phyloP scores from a whole-genome alignment of 352 stramenopile genomes.

The Globisporangium nagaii region DNA sequence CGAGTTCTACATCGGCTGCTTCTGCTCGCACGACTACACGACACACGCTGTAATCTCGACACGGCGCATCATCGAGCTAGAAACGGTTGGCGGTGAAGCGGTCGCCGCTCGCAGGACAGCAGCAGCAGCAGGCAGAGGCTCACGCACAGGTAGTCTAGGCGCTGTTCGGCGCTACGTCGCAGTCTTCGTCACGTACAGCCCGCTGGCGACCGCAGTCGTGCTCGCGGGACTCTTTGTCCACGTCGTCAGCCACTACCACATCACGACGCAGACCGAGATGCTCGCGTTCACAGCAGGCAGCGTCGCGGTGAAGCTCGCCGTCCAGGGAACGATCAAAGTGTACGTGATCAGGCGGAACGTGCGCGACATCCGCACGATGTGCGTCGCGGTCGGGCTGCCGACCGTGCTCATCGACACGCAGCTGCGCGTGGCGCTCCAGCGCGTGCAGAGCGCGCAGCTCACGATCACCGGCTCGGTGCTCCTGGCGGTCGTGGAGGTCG shows the following conservation, averaged over 20 bases:
- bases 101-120: neutral
- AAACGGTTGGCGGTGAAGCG: neutral
- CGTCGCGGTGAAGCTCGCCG: slow-evolving; percentile 12
- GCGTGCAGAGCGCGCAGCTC: slow-evolving; percentile 9
- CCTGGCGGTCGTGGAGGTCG: slow-evolving; percentile 23
- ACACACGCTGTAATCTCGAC: neutral
- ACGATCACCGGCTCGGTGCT: slow-evolving; percentile 13
- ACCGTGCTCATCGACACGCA: slow-evolving; percentile 26
- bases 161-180: too few relatives aligned
- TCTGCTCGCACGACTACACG: slow-evolving; percentile 1
- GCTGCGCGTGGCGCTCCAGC: slow-evolving; percentile 16
- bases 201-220: neutral
- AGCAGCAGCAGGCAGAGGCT: too few relatives aligned
- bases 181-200: neutral
- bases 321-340: slow-evolving; percentile 18
- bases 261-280: slow-evolving; percentile 1
- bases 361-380: slow-evolving; percentile 14
- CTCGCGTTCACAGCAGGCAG: slow-evolving; percentile 6
- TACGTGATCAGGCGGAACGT: slow-evolving; percentile 15
- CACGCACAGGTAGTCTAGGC: too few relatives aligned
- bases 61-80: slow-evolving; percentile 2
- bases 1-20: slow-evolving; percentile 2
- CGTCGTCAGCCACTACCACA: neutral
- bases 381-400: slow-evolving; percentile 15
- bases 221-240: slow-evolving; percentile 8